Percentiles rank a stretch among this genome's conserved stretches.
Evolutionary conservation across 1,284 basidiomycete genomes (phyloP).

Genomic region (Sporisorium reilianum): DNA sequence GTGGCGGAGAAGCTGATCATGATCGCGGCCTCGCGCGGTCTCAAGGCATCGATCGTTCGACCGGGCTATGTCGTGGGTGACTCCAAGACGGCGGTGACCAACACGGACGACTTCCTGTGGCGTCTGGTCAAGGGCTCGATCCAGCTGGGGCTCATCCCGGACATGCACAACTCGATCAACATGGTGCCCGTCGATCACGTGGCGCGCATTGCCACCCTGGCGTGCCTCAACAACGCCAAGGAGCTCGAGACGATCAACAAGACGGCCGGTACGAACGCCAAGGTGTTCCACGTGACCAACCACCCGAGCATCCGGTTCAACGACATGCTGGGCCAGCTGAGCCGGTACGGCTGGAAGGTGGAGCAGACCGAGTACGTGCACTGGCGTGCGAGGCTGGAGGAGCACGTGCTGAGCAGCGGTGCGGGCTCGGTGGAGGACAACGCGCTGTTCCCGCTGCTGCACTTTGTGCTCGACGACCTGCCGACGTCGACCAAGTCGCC

Average conservation of each 20-base stretch:
- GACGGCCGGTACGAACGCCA: constrained; percentile 73
- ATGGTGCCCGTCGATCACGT: constrained; percentile 99
- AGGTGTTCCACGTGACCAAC: constrained; percentile 90
- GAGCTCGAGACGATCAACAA: constrained; percentile 68
- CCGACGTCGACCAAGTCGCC: constrained; percentile 96
- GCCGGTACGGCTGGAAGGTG: constrained; percentile 84
- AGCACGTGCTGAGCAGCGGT: constrained; percentile 80
- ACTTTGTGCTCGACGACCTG: constrained; percentile 96
- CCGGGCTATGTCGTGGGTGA: constrained; percentile 98
- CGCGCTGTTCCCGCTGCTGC: constrained; percentile 94
- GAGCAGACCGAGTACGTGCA: constrained; percentile 86
- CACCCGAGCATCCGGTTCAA: constrained; percentile 91
- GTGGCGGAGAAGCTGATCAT: constrained; percentile 94
- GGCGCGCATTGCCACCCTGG: constrained; percentile 79
- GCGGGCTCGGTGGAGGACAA: constrained; percentile 79
- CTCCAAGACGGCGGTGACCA: constrained; percentile 83
- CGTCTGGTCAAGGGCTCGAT: constrained; percentile 96
- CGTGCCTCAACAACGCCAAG: constrained; percentile 49
- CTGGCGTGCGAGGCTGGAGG: constrained; percentile 92
- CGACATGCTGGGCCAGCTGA: constrained; percentile 81
- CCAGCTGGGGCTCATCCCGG: constrained; percentile 92
- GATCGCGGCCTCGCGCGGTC: constrained; percentile 86
- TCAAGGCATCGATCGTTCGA: constrained; percentile 88
- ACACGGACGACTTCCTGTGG: constrained; percentile 99
- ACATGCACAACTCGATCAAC: constrained; percentile 98